Evolutionary conservation across 2,329 filamentous ascomycete genomes (phyloP), one percentile per base, ranked within the genome.

Genomic region (Verticillium dahliae): DNA sequence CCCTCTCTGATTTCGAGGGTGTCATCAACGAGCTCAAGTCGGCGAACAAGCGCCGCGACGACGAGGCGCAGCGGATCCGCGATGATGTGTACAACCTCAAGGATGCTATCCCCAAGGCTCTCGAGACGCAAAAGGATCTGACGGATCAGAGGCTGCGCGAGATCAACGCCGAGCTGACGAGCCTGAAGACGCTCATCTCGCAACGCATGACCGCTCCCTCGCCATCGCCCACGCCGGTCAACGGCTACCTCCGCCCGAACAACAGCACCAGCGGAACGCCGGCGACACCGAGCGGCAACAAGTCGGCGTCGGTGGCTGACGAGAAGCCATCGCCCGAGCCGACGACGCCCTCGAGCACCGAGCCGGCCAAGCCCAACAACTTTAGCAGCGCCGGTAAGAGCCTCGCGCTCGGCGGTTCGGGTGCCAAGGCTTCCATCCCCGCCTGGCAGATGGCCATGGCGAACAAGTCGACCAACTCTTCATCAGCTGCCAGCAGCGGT

Each of bases 1-100:
- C 94, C 1, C 82, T 99, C 13, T 81, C 84, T 4, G 93, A 97
- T 59, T 87, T 99, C 6, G 94, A 99, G 73, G 85, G 81, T 10
- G 91, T 96, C 41, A 86, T 99, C 65, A 76, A 80, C 54, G 90
- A 94, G 57, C 81, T 98, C 68, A 97, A 96, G 76, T 84, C 88
- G 56, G 87, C 92, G 1, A 92, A 90, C 64, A 85, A 88, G 70
- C 84, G 91, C 61, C 86, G 94, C 63, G 93, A 97, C 68, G 91
- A 96, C 67, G 95, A 99, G 70, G 89, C 90, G 34, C 88, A 92
- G 70, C 85, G 92, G 41, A 87, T 97, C 65, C 90, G 90, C 63
- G 90, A 97, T 63, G 95, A 99, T 69, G 87, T 99, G 59, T 86
- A 89, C 67, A 85, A 85, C 13, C 80, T 99, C 62, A 90, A 94